A percentile compares a stretch with the other conserved stretches of the same genome.
phyloP scores from a whole-genome alignment of 2,329 filamentous ascomycete genomes.

The Trichothecium sympodiale region DNA sequence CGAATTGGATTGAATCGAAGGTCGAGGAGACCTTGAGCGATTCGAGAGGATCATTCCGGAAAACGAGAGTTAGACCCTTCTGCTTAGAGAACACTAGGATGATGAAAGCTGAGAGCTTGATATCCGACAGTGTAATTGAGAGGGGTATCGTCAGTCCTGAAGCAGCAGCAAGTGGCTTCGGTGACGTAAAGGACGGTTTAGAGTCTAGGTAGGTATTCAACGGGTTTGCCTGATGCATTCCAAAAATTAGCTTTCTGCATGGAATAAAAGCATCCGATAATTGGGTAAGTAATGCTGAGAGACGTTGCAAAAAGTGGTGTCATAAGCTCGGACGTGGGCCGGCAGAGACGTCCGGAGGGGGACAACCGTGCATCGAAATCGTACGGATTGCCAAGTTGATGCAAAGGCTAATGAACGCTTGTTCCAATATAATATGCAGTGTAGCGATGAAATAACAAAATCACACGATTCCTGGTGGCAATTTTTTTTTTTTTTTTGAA shows the following conservation, averaged over 20 bases:
- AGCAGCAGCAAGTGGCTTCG: constrained; percentile 79
- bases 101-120: constrained; percentile 92
- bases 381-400: too few relatives aligned
- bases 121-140: constrained; percentile 90
- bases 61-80: constrained; percentile 92
- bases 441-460: too few relatives aligned
- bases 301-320: too few relatives aligned
- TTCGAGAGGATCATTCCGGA: constrained; percentile 94
- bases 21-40: constrained; percentile 97
- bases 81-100: constrained; percentile 96
- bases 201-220: constrained; percentile 91
- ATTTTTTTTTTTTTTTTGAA: too few relatives aligned
- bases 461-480: too few relatives aligned
- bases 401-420: too few relatives aligned
- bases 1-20: constrained; percentile 97
- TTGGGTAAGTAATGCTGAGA: too few relatives aligned
- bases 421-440: too few relatives aligned
- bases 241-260: constrained; percentile 23
- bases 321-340: too few relatives aligned
- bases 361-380: constrained; percentile 6
- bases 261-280: too few relatives aligned
- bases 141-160: constrained; percentile 94
- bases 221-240: constrained; percentile 68
- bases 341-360: constrained; percentile 1
- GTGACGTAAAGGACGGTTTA: constrained; percentile 85